Conservation (phyloP, 176 grass and related monocot genomes). For the Carex littledalei region DNA sequence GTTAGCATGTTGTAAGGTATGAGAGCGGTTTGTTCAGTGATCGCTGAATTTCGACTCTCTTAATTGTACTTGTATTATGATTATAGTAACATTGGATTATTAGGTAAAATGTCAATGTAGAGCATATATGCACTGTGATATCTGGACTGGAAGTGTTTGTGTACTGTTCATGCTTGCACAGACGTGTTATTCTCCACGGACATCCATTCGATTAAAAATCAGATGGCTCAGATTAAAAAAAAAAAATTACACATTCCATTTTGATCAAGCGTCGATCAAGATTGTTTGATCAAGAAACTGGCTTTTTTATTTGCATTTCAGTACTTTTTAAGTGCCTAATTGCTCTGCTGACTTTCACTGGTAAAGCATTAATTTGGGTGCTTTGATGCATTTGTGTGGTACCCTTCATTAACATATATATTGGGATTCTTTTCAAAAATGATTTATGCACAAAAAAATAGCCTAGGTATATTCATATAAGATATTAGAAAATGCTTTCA, state of each 20-base stretch:
- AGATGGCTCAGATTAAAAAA: not conserved
- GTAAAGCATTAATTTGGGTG: not conserved
- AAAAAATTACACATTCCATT: no score
- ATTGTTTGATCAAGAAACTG: not conserved
- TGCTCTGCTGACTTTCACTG: not conserved
- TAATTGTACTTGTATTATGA: no score
- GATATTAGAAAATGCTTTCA: no score
- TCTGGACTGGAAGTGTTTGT: not conserved
- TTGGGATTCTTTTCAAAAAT: no score
- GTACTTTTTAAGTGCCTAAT: not conserved
- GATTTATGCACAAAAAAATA: no score
- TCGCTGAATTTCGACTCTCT: not conserved
- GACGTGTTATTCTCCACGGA: not conserved
- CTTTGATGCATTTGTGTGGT: no score
- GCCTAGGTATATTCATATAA: no score
- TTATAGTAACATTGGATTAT: not conserved
- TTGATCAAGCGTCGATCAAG: not conserved
- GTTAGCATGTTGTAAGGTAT: not conserved
- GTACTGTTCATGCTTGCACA: not conserved
- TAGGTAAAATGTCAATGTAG: not conserved
- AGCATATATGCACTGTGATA: not conserved
- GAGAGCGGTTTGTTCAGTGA: not conserved
- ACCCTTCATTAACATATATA: no score
- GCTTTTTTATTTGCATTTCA: not conserved
- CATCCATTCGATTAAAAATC: not conserved